These are phyloP conservation scores for Naganishia vishniacii DNA, from an alignment of 768 basidiomycete genomes.

Conservation along the genomic window DNA sequence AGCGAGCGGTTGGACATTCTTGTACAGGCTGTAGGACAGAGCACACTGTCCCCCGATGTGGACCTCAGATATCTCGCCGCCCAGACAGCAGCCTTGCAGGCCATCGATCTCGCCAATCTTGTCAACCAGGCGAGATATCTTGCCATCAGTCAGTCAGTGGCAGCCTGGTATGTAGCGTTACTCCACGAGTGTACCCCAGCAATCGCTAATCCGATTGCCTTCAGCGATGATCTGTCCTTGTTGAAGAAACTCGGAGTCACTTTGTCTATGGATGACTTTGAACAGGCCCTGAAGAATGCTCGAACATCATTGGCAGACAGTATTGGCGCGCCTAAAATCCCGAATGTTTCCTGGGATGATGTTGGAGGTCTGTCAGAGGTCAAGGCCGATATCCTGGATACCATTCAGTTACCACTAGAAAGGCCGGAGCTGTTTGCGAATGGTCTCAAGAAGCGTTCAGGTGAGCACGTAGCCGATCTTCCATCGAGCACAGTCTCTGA, in stretches of 20 bases:
- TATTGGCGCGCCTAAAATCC: constrained; percentile 96
- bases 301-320: constrained; percentile 76
- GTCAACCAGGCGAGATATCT: constrained; percentile 47
- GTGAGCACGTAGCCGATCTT: constrained; percentile 38
- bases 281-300: constrained; percentile 64
- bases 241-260: constrained; percentile 45
- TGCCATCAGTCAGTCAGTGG: constrained; percentile 48
- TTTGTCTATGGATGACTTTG: constrained; percentile 61
- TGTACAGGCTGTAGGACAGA: constrained; percentile 50
- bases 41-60: constrained; percentile 66
- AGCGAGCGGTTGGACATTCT: constrained; percentile 64
- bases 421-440: constrained; percentile 82
- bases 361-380: constrained; percentile 83
- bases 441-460: constrained; percentile 87
- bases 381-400: constrained; percentile 89
- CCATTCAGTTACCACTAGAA: constrained; percentile 84
- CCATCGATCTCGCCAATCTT: constrained; percentile 70
- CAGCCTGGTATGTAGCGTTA: constrained; percentile 49
- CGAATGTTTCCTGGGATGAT: constrained; percentile 93
- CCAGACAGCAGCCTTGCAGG: constrained; percentile 85
- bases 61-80: constrained; percentile 65
- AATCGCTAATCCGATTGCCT: not conserved
- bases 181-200: not conserved
- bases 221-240: constrained; percentile 5
- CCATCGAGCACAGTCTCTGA: not conserved